Conservation (phyloP, 1,284 basidiomycete genomes). For the Sporisorium exsertum region DNA sequence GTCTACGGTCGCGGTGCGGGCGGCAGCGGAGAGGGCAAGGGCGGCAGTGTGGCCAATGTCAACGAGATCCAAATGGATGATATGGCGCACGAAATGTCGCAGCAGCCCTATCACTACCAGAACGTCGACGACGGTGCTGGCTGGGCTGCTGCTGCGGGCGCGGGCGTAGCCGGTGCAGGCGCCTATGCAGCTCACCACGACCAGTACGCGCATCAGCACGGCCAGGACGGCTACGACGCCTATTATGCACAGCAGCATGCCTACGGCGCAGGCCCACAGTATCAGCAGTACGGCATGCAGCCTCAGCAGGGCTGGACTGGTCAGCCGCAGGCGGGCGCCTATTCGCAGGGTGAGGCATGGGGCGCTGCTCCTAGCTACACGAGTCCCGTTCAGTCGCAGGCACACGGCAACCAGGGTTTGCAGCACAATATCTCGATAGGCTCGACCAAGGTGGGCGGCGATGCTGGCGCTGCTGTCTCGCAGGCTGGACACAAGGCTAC, state of each 20-base stretch:
- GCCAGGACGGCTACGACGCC: constrained; percentile 37
- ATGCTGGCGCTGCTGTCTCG: constrained; percentile 12
- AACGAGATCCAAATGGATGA: constrained; percentile 56
- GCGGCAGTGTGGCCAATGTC: constrained; percentile 45
- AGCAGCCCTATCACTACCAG: constrained; percentile 51
- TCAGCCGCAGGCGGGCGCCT: constrained; percentile 10
- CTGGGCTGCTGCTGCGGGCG: constrained; percentile 30
- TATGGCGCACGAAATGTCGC: constrained; percentile 38
- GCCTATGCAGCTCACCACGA: constrained; percentile 25
- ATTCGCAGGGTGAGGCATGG: constrained; percentile 36
- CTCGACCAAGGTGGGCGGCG: constrained; percentile 30
- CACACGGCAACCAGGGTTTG: constrained; percentile 30
- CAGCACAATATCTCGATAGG: constrained; percentile 35
- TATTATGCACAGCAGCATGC: constrained; percentile 45
- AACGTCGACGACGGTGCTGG: constrained; percentile 32
- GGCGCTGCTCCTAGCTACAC: constrained; percentile 44
- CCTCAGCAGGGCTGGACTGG: constrained; percentile 30
- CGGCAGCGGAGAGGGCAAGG: constrained; percentile 47
- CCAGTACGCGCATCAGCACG: constrained; percentile 37
- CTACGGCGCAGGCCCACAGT: constrained; percentile 22
- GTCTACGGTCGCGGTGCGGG: constrained; percentile 49
- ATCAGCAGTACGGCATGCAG: constrained; percentile 48
- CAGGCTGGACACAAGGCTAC: constrained; percentile 23
- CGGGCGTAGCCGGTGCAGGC: constrained; percentile 14
- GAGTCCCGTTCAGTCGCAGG: constrained; percentile 27